Evolutionary conservation across 768 basidiomycete species (phyloP), one percentile per base, ranked within the genome.

Genomic region (Boletus speciosus): DNA sequence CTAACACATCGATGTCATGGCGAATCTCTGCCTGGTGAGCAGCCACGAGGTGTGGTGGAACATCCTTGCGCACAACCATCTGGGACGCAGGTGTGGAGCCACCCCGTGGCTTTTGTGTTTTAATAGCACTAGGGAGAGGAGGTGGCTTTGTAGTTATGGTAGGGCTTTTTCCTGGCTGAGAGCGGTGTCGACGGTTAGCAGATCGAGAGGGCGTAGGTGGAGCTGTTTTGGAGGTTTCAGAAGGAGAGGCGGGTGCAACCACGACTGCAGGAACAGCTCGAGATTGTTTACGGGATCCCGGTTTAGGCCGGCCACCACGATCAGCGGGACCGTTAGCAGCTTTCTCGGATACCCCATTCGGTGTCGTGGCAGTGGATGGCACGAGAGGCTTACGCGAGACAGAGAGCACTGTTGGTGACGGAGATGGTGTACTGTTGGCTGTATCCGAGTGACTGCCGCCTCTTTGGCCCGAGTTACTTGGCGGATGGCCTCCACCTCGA

Each of bases 1-100:
- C 88, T 11, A 90, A 75, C n/a, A 83, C 82, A 65, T 90, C 84
- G 47, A 91, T 83, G 57, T 87, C 80, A 47, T 80, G 78, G 43
- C 79, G 79, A 65, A 84, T 75, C 55, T 82, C 83, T 15, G 69
- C 68, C 12, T 73, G 64, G 14, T 75, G 69, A 42, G 58, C 59
- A 54, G 61, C 60, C 44, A 65, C 63, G 25, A 84, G 73, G 55
- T 85, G 87, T 9, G 83, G 85, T 38, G 84, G 84, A 5, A 78
- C 63, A 59, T 86, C 84, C 64, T 83, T 85, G 25, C 75, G 63
- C 5, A 68, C 21, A 34, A 75, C 70, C 9, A 56, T 58, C 47
- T 73, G 61, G 21, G 69, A 57, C 38, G 58, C 38, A 49, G 61
- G 58, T 16, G 59, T 55, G 12, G 62, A 64, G 9, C 49, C 61